Conservation (phyloP, 2,329 filamentous ascomycete genomes). For the Berkeleyomyces basicola region DNA sequence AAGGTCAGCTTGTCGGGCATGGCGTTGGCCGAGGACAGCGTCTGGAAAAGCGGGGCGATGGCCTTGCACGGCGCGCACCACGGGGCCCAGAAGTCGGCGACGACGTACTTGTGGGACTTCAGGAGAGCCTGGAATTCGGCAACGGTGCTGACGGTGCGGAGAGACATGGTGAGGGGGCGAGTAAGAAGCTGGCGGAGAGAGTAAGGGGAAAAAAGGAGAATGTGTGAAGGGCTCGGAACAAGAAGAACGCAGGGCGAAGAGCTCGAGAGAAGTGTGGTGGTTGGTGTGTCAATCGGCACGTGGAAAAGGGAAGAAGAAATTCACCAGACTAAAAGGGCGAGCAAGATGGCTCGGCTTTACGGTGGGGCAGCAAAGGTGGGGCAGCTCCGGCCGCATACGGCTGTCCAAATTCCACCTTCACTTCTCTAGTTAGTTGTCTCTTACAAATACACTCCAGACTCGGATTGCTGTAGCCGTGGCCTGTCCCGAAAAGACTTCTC, state of each 20-base stretch:
- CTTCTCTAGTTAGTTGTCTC: too few species aligned
- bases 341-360: background rate
- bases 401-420: too few species aligned
- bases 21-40: constrained; percentile 27
- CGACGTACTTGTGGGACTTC: constrained; percentile 31
- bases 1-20: constrained; percentile 31
- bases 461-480: background rate
- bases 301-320: background rate
- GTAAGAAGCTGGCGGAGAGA: background rate
- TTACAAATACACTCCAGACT: background rate
- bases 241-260: background rate
- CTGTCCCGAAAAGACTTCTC: background rate
- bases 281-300: background rate
- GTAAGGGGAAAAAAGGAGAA: background rate
- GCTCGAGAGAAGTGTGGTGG: background rate
- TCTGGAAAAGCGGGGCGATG: constrained; percentile 37
- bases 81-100: constrained; percentile 40
- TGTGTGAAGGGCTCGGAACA: too few species aligned
- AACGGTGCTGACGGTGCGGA: constrained; percentile 19
- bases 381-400: background rate
- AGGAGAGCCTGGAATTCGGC: constrained; percentile 34
- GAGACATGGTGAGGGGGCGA: constrained; percentile 20
- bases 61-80: constrained; percentile 47
- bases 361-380: background rate
- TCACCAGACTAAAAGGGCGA: background rate